A percentile compares a stretch with the other conserved stretches of the same genome.
Evolutionary conservation across 805 yeast species (phyloP).

Genomic region (Ogataea saltuana): DNA sequence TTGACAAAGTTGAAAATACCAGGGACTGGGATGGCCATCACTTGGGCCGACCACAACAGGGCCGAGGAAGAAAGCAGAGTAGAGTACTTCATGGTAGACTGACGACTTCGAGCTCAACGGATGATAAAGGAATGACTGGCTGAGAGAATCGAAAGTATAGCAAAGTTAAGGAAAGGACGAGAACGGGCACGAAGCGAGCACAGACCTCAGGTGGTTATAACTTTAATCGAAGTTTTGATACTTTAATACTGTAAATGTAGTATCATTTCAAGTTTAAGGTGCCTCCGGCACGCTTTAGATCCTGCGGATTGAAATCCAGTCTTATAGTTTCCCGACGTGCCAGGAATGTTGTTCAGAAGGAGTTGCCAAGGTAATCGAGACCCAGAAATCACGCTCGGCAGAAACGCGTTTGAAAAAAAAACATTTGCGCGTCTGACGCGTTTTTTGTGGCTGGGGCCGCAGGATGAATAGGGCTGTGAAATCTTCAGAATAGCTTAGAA

Average conservation of each 20-base stretch:
- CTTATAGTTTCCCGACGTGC: neutral
- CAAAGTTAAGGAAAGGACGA: constrained; percentile 26
- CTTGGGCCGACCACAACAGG: constrained; percentile 17
- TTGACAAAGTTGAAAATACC: constrained; percentile 25
- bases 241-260: neutral
- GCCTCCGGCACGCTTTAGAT: neutral
- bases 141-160: constrained; percentile 17
- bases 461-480: too few species aligned
- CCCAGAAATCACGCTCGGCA: constrained; percentile 6
- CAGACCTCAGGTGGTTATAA: neutral
- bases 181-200: constrained; percentile 10
- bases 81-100: constrained; percentile 20
- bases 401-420: constrained; percentile 8
- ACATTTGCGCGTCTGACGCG: constrained; percentile 7
- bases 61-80: constrained; percentile 14
- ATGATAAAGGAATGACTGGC: constrained; percentile 32
- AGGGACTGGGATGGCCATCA: constrained; percentile 23
- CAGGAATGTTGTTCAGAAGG: constrained; percentile 13
- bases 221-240: neutral
- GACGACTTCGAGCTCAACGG: constrained; percentile 22
- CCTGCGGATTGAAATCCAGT: constrained; percentile 1
- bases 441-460: constrained; percentile 1
- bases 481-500: neutral
- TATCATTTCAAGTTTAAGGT: neutral
- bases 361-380: neutral